Base-by-base conservation (phyloP, 768 basidiomycete species). In the Omphalotus guepiniiformis region DNA sequence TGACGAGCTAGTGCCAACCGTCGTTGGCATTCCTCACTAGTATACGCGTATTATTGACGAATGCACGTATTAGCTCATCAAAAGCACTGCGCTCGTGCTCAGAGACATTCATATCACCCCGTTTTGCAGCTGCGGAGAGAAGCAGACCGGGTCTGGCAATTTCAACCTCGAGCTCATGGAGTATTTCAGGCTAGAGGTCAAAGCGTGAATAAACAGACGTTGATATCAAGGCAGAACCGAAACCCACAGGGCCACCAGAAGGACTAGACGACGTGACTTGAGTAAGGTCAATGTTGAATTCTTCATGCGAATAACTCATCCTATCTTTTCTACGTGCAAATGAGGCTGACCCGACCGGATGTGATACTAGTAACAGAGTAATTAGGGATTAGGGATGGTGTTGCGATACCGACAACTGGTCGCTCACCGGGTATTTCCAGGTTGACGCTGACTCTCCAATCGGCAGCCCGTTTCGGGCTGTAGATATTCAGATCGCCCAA, bases 391-490 rank as follows among this genome's bases (percentile, higher is more conserved):
- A 32, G n/a, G 30, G n/a, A 41, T n/a, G 29, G n/a, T 16, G 12
- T 6, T 28, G 9, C 18, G 25, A 42, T 45, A 37, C 49, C 29
- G 38, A 42, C 25, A 28, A 15, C 30, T 16, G 5, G 25, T 47
- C 27, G 37, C 81, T 52, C 56, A 95, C 93, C 76, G 21, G 90
- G 88, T 30, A 88, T 75, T 75, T 99, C 95, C n/a, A 89, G 60
- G 62, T 81, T 97, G 5, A 98, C 91, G 53, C 90, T 93, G 4
- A 99, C 74, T 47, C 96, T 71, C 91, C 92, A 98, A 65, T 99
- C 96, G 36, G 87, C 91, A 1, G 71, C 62, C 19, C 83, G 72
- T 60, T 87, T 88, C 6, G 95, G 95, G 58, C 81, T 82, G 63
- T 78, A 85, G 22, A 99, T 75, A 63, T 99, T 90, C 59, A 99